A percentile compares a stretch with the other conserved stretches of the same genome.
phyloP scores from a whole-genome alignment of 202 grass and related monocot genomes.

The Carex arenaria region DNA sequence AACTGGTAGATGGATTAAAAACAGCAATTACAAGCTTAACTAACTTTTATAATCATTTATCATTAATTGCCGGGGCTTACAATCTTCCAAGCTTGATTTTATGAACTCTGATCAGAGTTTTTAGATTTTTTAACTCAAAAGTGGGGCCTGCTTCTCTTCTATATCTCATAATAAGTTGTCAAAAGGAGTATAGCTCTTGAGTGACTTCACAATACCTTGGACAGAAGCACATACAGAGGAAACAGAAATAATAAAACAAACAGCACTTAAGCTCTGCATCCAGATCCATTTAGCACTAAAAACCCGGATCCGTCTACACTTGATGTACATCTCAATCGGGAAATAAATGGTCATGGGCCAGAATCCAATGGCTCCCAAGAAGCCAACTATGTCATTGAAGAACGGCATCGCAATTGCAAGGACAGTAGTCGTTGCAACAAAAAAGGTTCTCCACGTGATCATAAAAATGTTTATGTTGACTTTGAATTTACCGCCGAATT shows the following conservation, averaged over 20 bases:
- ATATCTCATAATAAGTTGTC: constrained; percentile 43
- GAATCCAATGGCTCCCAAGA: constrained; percentile 79
- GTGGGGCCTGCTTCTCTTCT: neutral
- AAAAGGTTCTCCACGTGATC: constrained; percentile 64
- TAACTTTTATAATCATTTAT: neutral
- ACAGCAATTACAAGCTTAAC: constrained; percentile 5
- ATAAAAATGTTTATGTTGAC: constrained; percentile 49
- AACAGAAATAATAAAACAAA: constrained; percentile 76
- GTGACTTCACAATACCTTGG: constrained; percentile 62
- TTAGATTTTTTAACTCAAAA: neutral
- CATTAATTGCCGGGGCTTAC: neutral
- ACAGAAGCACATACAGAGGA: constrained; percentile 56
- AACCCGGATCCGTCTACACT: constrained; percentile 38
- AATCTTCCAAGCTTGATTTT: neutral
- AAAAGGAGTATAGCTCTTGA: constrained; percentile 62
- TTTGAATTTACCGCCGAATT: constrained; percentile 1
- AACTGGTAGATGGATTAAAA: neutral
- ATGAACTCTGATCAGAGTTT: neutral
- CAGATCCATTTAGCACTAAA: constrained; percentile 53
- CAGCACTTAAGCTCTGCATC: constrained; percentile 58
- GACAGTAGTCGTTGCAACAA: constrained; percentile 58
- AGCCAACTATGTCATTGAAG: constrained; percentile 87
- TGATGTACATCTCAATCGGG: constrained; percentile 89
- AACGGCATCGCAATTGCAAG: constrained; percentile 79
- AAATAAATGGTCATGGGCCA: constrained; percentile 96